Evolutionary conservation across 108 stramenopile genomes (phyloP).

Genomic region (Discostella stelligeroides): DNA sequence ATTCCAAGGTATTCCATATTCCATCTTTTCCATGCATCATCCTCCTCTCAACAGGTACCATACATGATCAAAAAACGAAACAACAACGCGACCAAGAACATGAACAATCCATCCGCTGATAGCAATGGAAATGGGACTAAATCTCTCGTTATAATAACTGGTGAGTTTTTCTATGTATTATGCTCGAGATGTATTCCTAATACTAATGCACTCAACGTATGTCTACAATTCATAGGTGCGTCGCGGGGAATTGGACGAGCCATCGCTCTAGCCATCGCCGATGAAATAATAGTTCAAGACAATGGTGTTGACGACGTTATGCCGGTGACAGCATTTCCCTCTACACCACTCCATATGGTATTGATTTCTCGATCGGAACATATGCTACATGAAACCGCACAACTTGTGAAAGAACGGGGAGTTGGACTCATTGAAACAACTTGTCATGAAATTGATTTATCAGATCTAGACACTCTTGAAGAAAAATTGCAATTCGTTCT

Average conservation of each 20-base stretch:
- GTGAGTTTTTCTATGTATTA: slow-evolving; percentile 33
- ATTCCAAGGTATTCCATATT: too few species aligned
- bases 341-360: slow-evolving; percentile 39
- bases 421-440: slow-evolving; percentile 22
- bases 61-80: too few species aligned
- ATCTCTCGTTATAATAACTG: slow-evolving; percentile 27
- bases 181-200: neutral
- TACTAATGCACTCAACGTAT: too few species aligned
- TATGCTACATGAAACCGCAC: slow-evolving; percentile 53
- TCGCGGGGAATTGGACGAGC: slow-evolving; percentile 74
- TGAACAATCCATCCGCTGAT: too few species aligned
- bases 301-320: neutral
- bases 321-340: neutral
- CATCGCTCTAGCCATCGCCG: slow-evolving; percentile 56
- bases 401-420: slow-evolving; percentile 32
- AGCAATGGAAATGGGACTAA: neutral
- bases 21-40: too few species aligned
- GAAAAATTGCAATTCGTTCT: slow-evolving; percentile 49
- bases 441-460: slow-evolving; percentile 62
- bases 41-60: too few species aligned
- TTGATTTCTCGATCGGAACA: slow-evolving; percentile 63
- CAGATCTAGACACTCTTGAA: slow-evolving; percentile 59
- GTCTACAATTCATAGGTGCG: too few species aligned
- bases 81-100: too few species aligned
- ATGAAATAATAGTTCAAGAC: slow-evolving; percentile 10